Conservation (phyloP, 164 flowering plant genomes). For the Echeveria elegans region DNA sequence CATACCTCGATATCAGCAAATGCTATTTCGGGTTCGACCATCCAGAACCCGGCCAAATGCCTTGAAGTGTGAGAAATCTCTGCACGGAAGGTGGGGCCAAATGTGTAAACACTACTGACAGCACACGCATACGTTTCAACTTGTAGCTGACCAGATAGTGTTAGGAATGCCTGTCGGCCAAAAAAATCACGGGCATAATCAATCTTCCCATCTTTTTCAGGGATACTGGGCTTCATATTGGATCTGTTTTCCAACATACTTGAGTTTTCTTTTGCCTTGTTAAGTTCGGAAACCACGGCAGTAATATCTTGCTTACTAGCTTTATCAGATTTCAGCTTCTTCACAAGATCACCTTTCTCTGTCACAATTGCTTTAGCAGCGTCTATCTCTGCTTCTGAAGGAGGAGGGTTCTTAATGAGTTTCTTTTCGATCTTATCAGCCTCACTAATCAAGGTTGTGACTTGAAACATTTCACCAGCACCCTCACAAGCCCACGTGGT, state of each 20-base stretch:
- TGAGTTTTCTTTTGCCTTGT: slow-evolving; percentile 59
- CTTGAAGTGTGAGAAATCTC: slow-evolving; percentile 95
- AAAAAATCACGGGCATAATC: slow-evolving; percentile 83
- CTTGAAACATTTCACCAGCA: slow-evolving; percentile 99
- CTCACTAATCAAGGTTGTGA: slow-evolving; percentile 69
- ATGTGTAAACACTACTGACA: slow-evolving; percentile 80
- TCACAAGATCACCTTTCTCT: slow-evolving; percentile 65
- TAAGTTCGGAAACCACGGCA: slow-evolving; percentile 59
- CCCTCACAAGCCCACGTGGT: slow-evolving; percentile 98
- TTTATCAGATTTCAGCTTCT: slow-evolving; percentile 54
- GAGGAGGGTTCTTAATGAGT: slow-evolving; percentile 67
- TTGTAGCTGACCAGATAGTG: slow-evolving; percentile 91
- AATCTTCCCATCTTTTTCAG: slow-evolving; percentile 76
- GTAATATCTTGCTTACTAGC: slow-evolving; percentile 52
- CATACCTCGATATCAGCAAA: slow-evolving; percentile 86
- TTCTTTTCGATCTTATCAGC: slow-evolving; percentile 79
- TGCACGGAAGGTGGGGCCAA: slow-evolving; percentile 96
- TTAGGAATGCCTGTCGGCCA: slow-evolving; percentile 84
- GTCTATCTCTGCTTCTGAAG: slow-evolving; percentile 61
- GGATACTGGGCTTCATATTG: slow-evolving; percentile 71
- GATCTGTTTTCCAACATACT: slow-evolving; percentile 59
- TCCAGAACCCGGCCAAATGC: slow-evolving; percentile 98
- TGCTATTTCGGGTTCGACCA: slow-evolving; percentile 96
- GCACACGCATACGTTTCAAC: slow-evolving; percentile 88
- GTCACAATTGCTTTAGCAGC: slow-evolving; percentile 46